Percentiles rank a stretch among this genome's conserved stretches.
Evolutionary conservation across 2,329 filamentous ascomycete genomes (phyloP).

Genomic region (Sarocladium oryzae): DNA sequence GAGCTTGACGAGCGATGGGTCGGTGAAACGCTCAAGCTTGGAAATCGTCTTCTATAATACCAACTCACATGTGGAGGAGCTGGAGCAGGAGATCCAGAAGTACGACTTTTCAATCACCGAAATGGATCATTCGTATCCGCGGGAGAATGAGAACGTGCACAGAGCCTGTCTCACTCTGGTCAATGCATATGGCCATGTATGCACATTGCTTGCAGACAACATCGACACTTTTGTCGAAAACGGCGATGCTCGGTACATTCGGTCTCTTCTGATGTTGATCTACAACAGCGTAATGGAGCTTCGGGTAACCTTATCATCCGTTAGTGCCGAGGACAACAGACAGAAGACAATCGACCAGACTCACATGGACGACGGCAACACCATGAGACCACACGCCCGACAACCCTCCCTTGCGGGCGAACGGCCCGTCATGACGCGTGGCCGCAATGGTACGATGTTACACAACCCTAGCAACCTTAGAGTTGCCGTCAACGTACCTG

Average conservation of each 20-base stretch:
- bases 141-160: constrained; percentile 58
- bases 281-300: constrained; percentile 65
- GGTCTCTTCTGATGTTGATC: constrained; percentile 55
- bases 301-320: constrained; percentile 43
- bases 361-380: constrained; percentile 32
- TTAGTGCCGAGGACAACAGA: constrained; percentile 19
- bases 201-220: constrained; percentile 52
- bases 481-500: constrained; percentile 8
- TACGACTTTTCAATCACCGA: constrained; percentile 45
- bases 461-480: constrained; percentile 44
- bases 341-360: constrained; percentile 12
- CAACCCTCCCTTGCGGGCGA: constrained; percentile 44
- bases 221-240: constrained; percentile 60
- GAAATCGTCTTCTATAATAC: constrained; percentile 64
- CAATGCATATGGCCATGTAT: constrained; percentile 59
- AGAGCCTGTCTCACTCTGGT: constrained; percentile 57
- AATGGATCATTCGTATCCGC: constrained; percentile 39
- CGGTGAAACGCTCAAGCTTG: constrained; percentile 55
- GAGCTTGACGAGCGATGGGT: constrained; percentile 53
- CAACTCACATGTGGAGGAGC: constrained; percentile 57
- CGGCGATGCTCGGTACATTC: constrained; percentile 60
- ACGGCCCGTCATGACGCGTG: constrained; percentile 31
- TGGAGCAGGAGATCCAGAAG: constrained; percentile 58
- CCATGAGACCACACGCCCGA: constrained; percentile 42
- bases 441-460: constrained; percentile 28